These are phyloP conservation scores for Wakefieldia striispora DNA, from an alignment of 768 basidiomycete species.

Conservation along the genomic window DNA sequence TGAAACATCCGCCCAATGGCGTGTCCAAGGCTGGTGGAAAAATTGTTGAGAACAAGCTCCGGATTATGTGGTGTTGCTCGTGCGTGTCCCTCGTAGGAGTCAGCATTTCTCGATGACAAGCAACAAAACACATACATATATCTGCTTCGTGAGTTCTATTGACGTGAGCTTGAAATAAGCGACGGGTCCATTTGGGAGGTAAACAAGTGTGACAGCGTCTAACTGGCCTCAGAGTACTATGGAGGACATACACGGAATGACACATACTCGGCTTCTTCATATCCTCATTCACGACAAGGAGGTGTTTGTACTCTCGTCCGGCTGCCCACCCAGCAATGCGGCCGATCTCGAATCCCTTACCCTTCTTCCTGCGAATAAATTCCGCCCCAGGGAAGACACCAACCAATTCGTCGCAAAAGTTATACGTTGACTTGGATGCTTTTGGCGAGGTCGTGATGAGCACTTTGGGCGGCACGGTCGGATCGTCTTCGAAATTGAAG, in stretches of 20 bases:
- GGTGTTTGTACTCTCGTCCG: constrained; percentile 80
- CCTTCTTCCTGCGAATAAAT: constrained; percentile 81
- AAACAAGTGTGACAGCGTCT: constrained; percentile 92
- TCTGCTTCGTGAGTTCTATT: constrained; percentile 79
- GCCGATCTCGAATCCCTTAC: constrained; percentile 88
- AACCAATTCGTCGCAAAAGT: constrained; percentile 89
- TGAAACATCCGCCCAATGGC: constrained; percentile 95
- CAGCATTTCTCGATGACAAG: neutral
- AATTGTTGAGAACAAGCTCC: constrained; percentile 92
- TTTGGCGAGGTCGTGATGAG: constrained; percentile 89
- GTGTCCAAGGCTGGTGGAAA: constrained; percentile 91
- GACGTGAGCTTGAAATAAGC: constrained; percentile 95
- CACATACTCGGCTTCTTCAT: constrained; percentile 88
- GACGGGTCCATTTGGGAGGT: constrained; percentile 89
- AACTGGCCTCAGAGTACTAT: constrained; percentile 6
- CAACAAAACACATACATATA: constrained; percentile 58
- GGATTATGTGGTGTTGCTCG: constrained; percentile 90
- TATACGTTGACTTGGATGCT: constrained; percentile 85
- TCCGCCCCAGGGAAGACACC: constrained; percentile 91
- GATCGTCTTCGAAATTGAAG: constrained; percentile 65
- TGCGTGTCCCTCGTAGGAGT: constrained; percentile 72
- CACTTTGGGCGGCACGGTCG: constrained; percentile 77
- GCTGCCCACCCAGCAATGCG: constrained; percentile 92
- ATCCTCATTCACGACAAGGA: constrained; percentile 94
- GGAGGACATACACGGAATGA: neutral